Evolutionary conservation across 352 stramenopile species (phyloP).

Genomic region (Globisporangium ultimum): DNA sequence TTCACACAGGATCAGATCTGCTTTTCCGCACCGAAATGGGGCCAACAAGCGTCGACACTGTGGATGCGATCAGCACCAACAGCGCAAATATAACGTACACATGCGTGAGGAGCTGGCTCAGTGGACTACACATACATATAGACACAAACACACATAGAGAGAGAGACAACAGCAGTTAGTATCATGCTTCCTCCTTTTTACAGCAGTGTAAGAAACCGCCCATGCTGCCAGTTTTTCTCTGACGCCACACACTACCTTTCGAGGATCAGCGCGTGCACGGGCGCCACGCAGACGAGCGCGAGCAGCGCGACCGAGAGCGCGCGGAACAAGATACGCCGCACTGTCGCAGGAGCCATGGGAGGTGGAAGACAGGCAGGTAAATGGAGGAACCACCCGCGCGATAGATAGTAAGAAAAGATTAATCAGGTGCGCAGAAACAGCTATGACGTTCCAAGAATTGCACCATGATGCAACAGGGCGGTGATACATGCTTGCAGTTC

Average conservation of each 20-base stretch:
- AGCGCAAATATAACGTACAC: constrained; percentile 36
- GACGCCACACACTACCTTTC: constrained; percentile 28
- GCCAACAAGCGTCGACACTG: background rate
- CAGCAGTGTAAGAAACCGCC: background rate
- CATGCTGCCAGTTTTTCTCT: background rate
- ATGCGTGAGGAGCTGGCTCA: constrained; percentile 57
- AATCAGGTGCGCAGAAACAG: too few species aligned
- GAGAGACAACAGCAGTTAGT: constrained; percentile 2
- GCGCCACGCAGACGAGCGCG: constrained; percentile 5
- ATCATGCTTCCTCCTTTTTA: background rate
- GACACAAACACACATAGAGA: constrained; percentile 4
- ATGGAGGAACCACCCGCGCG: background rate
- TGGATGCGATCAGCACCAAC: background rate
- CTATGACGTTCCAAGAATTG: background rate
- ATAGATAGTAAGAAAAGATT: too few species aligned
- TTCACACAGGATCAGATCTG: background rate
- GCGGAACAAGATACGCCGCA: background rate
- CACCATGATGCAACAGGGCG: background rate
- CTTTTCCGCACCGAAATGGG: too few species aligned
- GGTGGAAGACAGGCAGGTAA: background rate
- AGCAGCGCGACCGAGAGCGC: background rate
- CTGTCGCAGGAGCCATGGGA: background rate
- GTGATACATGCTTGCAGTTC: background rate
- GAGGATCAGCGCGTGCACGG: constrained; percentile 34
- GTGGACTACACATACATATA: constrained; percentile 32